Evolutionary conservation across 2,329 filamentous ascomycete genomes (phyloP).

Genomic region (Trichoderma arundinaceum): DNA sequence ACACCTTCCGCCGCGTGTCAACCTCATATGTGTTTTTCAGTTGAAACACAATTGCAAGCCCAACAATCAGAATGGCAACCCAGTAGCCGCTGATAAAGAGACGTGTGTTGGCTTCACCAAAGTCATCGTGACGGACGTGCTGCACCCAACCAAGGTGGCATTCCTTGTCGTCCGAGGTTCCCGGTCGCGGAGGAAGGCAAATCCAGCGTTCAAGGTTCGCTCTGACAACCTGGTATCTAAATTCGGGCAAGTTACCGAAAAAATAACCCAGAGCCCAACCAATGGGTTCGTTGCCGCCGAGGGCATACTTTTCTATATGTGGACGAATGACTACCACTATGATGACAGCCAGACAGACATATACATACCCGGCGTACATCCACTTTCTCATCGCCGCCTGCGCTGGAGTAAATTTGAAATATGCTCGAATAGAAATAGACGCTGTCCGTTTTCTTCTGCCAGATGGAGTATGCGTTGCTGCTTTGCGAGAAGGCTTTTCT

Average conservation of each 20-base stretch:
- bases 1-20: constrained; percentile 94
- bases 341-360: constrained; percentile 67
- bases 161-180: constrained; percentile 42
- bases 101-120: constrained; percentile 83
- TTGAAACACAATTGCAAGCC: constrained; percentile 75
- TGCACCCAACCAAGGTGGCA: constrained; percentile 66
- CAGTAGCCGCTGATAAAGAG: constrained; percentile 79
- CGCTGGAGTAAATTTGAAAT: constrained; percentile 77
- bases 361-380: constrained; percentile 82
- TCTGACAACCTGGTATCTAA: constrained; percentile 73
- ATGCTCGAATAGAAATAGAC: constrained; percentile 70
- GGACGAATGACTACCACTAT: constrained; percentile 74
- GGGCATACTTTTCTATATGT: constrained; percentile 70
- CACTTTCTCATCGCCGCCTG: constrained; percentile 81
- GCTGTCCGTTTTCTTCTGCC: constrained; percentile 70
- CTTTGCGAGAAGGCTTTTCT: constrained; percentile 44
- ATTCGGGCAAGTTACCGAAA: constrained; percentile 74
- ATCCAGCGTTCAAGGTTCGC: constrained; percentile 77
- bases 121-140: constrained; percentile 63
- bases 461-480: constrained; percentile 62
- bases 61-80: constrained; percentile 68
- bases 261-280: constrained; percentile 93
- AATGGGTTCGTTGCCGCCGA: constrained; percentile 78
- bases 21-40: constrained; percentile 83
- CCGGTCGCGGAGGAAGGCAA: constrained; percentile 62